Conservation (phyloP, 2,329 filamentous ascomycete genomes). For the Neoascochyta sp. region DNA sequence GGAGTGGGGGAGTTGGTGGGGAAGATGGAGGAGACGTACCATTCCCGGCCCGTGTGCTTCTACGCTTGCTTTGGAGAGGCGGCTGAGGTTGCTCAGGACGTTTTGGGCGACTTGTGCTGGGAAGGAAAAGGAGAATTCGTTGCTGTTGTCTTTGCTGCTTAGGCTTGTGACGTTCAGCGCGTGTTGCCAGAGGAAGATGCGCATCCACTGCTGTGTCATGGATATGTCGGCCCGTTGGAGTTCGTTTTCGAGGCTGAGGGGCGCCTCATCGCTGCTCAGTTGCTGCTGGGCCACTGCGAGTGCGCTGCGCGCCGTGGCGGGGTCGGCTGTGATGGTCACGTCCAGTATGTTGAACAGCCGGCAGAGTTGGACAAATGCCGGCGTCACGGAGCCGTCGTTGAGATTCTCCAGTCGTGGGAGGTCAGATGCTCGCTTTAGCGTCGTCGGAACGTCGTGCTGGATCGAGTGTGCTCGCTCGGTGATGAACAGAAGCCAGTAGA, state of each 20-base stretch:
- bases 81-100: slow-evolving; percentile 28
- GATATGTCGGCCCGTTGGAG: slow-evolving; percentile 37
- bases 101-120: slow-evolving; percentile 35
- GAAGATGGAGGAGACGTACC: slow-evolving; percentile 14
- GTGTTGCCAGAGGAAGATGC: slow-evolving; percentile 37
- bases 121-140: slow-evolving; percentile 36
- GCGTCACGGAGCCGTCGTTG: slow-evolving; percentile 30
- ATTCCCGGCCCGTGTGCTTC: slow-evolving; percentile 38
- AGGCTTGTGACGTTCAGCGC: slow-evolving; percentile 34
- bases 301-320: slow-evolving; percentile 25
- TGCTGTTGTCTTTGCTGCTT: slow-evolving; percentile 25
- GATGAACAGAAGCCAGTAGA: slow-evolving; percentile 39
- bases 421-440: slow-evolving; percentile 27
- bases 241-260: slow-evolving; percentile 32
- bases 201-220: slow-evolving; percentile 40
- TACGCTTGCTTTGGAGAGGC: slow-evolving; percentile 29
- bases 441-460: slow-evolving; percentile 35
- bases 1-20: no score
- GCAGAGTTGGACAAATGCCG: slow-evolving; percentile 34
- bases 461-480: slow-evolving; percentile 36
- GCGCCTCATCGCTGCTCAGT: slow-evolving; percentile 27
- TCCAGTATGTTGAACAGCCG: slow-evolving; percentile 35
- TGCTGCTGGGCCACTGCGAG: slow-evolving; percentile 33
- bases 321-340: slow-evolving; percentile 33
- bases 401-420: slow-evolving; percentile 28